These are phyloP conservation scores for Lepiota venenata DNA, from an alignment of 768 basidiomycete species.

Conservation along the genomic window DNA sequence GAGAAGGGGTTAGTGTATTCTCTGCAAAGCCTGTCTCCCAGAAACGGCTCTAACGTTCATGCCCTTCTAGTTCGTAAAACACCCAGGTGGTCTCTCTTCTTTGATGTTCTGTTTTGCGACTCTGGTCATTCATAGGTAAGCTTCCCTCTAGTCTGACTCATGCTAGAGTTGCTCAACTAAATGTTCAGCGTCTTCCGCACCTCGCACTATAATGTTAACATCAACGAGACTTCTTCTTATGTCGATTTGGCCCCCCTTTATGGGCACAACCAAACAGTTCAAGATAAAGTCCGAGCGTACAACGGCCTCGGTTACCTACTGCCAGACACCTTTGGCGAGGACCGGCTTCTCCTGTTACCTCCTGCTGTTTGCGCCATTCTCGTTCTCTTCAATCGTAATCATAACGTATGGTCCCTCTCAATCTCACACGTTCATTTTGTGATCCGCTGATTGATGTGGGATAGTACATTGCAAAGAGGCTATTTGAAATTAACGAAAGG, in stretches of 20 bases:
- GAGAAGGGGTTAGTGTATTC: slow-evolving; percentile 51
- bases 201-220: slow-evolving; percentile 55
- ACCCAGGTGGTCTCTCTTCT: slow-evolving; percentile 77
- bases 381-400: slow-evolving; percentile 87
- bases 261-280: slow-evolving; percentile 62
- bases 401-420: slow-evolving; percentile 55
- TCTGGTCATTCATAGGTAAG: slow-evolving; percentile 73
- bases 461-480: slow-evolving; percentile 76
- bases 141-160: not conserved
- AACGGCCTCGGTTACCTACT: slow-evolving; percentile 65
- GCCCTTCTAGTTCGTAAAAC: slow-evolving; percentile 57
- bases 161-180: not conserved
- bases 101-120: slow-evolving; percentile 83
- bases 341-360: slow-evolving; percentile 74
- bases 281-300: slow-evolving; percentile 52
- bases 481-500: slow-evolving; percentile 81
- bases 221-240: slow-evolving; percentile 86
- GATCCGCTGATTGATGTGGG: not conserved
- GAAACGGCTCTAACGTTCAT: slow-evolving; percentile 5
- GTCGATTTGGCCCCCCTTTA: slow-evolving; percentile 84
- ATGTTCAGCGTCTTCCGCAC: slow-evolving; percentile 75
- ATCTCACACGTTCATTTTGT: not conserved
- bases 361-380: slow-evolving; percentile 73
- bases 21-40: not conserved
- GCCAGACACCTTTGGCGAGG: slow-evolving; percentile 78